Conservation (phyloP, 2,329 filamentous ascomycete genomes). For the Diaporthe capsici region DNA sequence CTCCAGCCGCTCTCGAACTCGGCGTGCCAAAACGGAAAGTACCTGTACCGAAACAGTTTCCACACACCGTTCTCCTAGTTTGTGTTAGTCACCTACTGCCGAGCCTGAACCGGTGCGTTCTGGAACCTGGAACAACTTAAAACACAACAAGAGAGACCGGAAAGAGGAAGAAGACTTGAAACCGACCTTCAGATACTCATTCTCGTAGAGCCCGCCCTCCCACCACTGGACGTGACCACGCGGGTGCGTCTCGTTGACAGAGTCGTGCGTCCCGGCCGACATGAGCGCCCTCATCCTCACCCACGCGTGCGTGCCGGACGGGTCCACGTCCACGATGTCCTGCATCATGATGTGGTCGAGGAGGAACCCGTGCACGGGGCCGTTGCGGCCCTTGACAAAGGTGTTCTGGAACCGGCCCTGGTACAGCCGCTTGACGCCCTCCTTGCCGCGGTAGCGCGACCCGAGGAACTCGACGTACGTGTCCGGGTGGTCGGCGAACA, state of each 20-base stretch:
- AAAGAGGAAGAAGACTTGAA: background rate
- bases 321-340: constrained; percentile 66
- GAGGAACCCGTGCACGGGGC: constrained; percentile 68
- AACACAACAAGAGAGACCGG: rapidly evolving
- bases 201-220: constrained; percentile 71
- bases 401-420: constrained; percentile 63
- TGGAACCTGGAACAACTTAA: background rate
- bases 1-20: constrained; percentile 67
- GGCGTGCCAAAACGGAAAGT: constrained; percentile 71
- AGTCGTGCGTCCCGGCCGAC: constrained; percentile 67
- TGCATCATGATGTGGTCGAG: constrained; percentile 72
- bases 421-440: constrained; percentile 66
- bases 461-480: constrained; percentile 70
- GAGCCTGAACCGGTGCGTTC: background rate
- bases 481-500: constrained; percentile 67
- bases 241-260: constrained; percentile 63
- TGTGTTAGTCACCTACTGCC: background rate
- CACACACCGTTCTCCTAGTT: constrained; percentile 62
- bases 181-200: constrained; percentile 66
- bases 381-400: constrained; percentile 69
- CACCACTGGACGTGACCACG: constrained; percentile 69
- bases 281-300: constrained; percentile 69
- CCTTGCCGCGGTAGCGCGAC: constrained; percentile 65
- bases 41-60: constrained; percentile 67
- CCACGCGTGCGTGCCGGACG: constrained; percentile 61